Conservation (phyloP, 371 early-diverging fungal genomes). For the Rhizopus sp. region DNA sequence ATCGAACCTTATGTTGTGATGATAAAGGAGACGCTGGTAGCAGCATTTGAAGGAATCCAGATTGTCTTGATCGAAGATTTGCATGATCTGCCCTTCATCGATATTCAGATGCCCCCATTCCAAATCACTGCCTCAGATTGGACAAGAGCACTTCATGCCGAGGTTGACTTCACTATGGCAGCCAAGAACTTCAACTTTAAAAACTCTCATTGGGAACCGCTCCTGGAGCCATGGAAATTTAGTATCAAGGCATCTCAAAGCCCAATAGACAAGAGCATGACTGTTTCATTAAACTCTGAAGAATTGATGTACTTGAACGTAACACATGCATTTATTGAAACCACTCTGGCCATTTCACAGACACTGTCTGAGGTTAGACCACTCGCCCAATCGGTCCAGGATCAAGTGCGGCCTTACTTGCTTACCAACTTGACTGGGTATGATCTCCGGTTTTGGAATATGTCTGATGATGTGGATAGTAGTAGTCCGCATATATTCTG, state of each 20-base stretch:
- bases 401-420: slow-evolving; percentile 63
- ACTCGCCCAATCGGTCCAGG: slow-evolving; percentile 36
- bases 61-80: slow-evolving; percentile 81
- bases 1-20: slow-evolving; percentile 51
- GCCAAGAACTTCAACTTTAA: slow-evolving; percentile 87
- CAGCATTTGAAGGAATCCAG: slow-evolving; percentile 64
- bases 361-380: slow-evolving; percentile 34
- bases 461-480: slow-evolving; percentile 41
- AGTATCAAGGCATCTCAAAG: slow-evolving; percentile 37
- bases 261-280: slow-evolving; percentile 25
- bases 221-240: slow-evolving; percentile 79
- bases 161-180: slow-evolving; percentile 68
- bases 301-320: slow-evolving; percentile 72
- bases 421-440: slow-evolving; percentile 79
- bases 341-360: slow-evolving; percentile 50
- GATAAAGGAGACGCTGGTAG: slow-evolving; percentile 48
- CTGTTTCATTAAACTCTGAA: slow-evolving; percentile 56
- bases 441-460: slow-evolving; percentile 77
- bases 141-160: slow-evolving; percentile 70
- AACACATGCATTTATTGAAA: slow-evolving; percentile 73
- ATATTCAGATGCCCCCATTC: slow-evolving; percentile 67
- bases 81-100: slow-evolving; percentile 78
- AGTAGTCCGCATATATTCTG: slow-evolving; percentile 47
- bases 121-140: slow-evolving; percentile 71
- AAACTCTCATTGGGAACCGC: slow-evolving; percentile 92